A percentile compares a stretch with the other conserved stretches of the same genome.
These are phyloP conservation scores for Daldinia sp. DNA, from an alignment of 2,329 filamentous ascomycete species.

Conservation along the genomic window DNA sequence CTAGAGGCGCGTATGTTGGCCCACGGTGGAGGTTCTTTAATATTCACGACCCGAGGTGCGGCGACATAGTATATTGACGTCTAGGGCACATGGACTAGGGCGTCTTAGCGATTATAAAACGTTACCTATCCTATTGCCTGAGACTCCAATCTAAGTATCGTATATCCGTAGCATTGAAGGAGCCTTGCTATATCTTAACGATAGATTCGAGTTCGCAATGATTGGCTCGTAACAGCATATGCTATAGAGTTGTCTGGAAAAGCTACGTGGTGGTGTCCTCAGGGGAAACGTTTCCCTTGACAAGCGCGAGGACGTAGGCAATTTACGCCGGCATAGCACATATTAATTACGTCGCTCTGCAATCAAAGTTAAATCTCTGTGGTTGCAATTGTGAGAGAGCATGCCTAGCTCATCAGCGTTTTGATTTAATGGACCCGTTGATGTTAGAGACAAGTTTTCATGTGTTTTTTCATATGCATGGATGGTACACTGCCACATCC, in stretches of 20 bases:
- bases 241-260: background rate
- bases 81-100: background rate
- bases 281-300: background rate
- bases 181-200: background rate
- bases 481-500: conserved; percentile 3
- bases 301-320: background rate
- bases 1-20: background rate
- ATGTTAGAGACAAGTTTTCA: background rate
- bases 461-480: background rate
- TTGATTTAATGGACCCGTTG: background rate
- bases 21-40: background rate
- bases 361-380: background rate
- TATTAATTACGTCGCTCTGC: background rate
- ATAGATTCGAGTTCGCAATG: background rate
- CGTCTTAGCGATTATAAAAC: background rate
- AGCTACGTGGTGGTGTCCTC: background rate
- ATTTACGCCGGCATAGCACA: background rate
- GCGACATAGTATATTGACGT: background rate
- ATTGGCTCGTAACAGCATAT: background rate
- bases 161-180: background rate
- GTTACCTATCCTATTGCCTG: background rate
- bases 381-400: background rate
- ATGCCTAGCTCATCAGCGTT: background rate
- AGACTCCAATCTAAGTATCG: background rate
- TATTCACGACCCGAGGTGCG: background rate